Conservation (phyloP, 257 asterid species). For the Linaria vulgaris region DNA sequence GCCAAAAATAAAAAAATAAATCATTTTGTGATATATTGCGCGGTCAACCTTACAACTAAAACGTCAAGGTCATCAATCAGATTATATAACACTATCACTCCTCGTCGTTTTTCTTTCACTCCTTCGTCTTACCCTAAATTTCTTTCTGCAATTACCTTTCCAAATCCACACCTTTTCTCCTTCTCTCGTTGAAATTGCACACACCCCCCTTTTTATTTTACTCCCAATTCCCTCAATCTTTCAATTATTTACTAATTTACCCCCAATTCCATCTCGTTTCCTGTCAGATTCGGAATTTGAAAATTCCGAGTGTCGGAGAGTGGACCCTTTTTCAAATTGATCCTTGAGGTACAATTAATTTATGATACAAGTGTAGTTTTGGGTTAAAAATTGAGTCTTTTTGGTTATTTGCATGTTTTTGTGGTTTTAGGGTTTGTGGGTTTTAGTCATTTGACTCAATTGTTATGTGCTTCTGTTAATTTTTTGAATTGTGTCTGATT, state of each 20-base stretch:
- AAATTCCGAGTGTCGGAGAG: not conserved
- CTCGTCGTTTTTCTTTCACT: no score
- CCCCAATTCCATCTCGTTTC: no score
- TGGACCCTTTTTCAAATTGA: conserved; percentile 16
- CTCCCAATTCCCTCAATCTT: not conserved
- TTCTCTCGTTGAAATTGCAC: no score
- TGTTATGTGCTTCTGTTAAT: not conserved
- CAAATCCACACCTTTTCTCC: no score
- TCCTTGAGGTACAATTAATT: conserved; percentile 7
- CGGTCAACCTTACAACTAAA: no score
- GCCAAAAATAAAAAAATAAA: no score
- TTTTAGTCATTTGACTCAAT: conserved; percentile 1
- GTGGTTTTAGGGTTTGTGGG: conserved; percentile 38
- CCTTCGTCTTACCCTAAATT: no score
- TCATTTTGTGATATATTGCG: no score
- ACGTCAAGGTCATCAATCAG: no score
- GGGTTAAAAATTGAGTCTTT: conserved; percentile 5
- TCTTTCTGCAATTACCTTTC: no score
- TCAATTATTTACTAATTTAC: not conserved
- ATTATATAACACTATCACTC: no score
- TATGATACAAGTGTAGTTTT: not conserved
- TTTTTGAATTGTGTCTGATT: not conserved
- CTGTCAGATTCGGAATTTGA: not conserved
- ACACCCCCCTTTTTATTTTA: not conserved
- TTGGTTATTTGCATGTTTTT: not conserved